Evolutionary conservation across 257 asterid genomes (phyloP), one percentile per base, ranked within the genome.

Genomic region (Scutellaria minor): DNA sequence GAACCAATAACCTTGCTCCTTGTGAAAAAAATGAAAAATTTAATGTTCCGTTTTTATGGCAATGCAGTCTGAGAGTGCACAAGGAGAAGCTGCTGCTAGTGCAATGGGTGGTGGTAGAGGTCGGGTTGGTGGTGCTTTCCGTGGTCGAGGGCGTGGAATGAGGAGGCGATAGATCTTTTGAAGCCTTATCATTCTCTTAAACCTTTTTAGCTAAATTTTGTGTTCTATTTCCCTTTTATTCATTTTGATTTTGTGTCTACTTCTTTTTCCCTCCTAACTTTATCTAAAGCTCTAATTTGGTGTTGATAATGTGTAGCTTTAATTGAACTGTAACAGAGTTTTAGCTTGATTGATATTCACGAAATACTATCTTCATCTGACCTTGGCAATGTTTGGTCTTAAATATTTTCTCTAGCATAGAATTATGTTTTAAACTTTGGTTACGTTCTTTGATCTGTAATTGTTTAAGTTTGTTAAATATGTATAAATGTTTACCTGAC

Each of bases 81-180:
- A 91, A 81, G 97, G 97, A 62, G 97, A 87, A 76, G 97, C 96
- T 58, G 96, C 96, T 2, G 89, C 88, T 1, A 40, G 86, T 58
- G 89, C 89, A 46, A 88, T 86, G 93, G 93, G 96, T 31, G 93
- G 96, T 31, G 90, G 90, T 41, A 79, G 96, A 80, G 92, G 96
- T 47, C 87, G 89, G 6, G 93, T 94, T 5, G 84, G 81, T 27
- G 77, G 78, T 55, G 86, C 77, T 66, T 76, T 76, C 69, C 81
- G 93, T 6, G 90, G 93, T 9, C 91, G 91, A 64, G 96, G 92
- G 3, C 84, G 96, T 76, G 97, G 96, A 68, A 91, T 91, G 96
- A 73, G 96, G 73, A 86, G 97, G 80, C 80, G 91, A 82, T 88
- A 62, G 65, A 61, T 76, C 73, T n/a, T 64, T 64, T 54, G 14